Evolutionary conservation across 495 filamentous ascomycete genomes (phyloP).

Genomic region (Tirmania nivea): DNA sequence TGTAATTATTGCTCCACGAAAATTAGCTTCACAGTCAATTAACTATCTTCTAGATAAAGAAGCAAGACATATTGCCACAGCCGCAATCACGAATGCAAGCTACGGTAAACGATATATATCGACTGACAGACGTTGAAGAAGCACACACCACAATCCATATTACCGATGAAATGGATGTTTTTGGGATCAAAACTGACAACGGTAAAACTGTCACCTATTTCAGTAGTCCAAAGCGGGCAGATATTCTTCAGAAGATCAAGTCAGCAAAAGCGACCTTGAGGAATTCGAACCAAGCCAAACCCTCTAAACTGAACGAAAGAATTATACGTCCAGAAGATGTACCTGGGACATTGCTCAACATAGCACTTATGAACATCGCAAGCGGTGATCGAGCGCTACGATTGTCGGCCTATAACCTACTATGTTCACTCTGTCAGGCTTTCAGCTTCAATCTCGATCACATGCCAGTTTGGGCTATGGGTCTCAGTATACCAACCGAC

Average conservation of each 20-base stretch:
- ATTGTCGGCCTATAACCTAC: constrained; percentile 39
- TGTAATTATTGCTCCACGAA: background rate
- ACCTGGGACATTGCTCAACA: constrained; percentile 41
- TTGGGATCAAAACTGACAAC: constrained; percentile 41
- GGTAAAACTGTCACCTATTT: constrained; percentile 48
- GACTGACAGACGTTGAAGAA: constrained; percentile 40
- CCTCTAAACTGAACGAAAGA: constrained; percentile 34
- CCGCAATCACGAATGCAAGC: constrained; percentile 34
- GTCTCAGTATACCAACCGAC: constrained; percentile 31
- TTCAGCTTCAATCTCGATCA: constrained; percentile 41
- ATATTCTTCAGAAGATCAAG: constrained; percentile 38
- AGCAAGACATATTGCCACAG: constrained; percentile 39
- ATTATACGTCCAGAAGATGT: constrained; percentile 45
- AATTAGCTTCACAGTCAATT: background rate
- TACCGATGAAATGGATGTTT: constrained; percentile 43
- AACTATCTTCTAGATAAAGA: constrained; percentile 20
- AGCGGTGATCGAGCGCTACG: constrained; percentile 34
- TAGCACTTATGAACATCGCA: constrained; percentile 40
- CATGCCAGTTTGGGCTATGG: constrained; percentile 36
- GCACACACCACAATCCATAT: constrained; percentile 34
- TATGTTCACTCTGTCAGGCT: constrained; percentile 38
- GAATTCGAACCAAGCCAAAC: constrained; percentile 35
- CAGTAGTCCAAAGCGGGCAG: constrained; percentile 35
- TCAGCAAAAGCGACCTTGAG: constrained; percentile 30
- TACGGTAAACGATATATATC: constrained; percentile 45